Percentiles rank a stretch among this genome's conserved stretches.
phyloP scores from a whole-genome alignment of 129 eudicot genomes.

The Helichrysum umbraculigerum region DNA sequence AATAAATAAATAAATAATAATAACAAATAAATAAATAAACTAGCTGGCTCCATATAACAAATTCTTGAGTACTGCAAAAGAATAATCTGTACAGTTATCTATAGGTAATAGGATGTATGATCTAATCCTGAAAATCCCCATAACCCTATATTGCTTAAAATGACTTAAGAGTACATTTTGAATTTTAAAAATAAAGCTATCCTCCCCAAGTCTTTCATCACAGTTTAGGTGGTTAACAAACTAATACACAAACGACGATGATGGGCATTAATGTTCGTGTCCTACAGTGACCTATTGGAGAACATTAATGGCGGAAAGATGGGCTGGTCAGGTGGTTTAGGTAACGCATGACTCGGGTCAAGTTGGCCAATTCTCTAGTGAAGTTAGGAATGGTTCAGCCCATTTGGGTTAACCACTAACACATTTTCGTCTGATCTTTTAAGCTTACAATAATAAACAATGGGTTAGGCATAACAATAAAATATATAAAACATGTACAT shows the following conservation, averaged over 20 bases:
- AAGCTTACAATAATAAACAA: too few relatives aligned
- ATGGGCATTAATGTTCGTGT: not conserved
- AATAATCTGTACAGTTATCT: not conserved
- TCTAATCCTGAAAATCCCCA: too few relatives aligned
- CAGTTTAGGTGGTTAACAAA: not conserved
- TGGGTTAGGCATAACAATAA: too few relatives aligned
- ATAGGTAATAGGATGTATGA: not conserved
- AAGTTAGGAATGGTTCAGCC: too few relatives aligned
- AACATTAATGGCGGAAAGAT: not conserved
- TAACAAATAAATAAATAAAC: too few relatives aligned
- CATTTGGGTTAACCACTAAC: too few relatives aligned
- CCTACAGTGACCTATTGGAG: not conserved
- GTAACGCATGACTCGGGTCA: too few relatives aligned
- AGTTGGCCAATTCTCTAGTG: too few relatives aligned
- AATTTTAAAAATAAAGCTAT: too few relatives aligned
- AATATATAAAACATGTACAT: too few relatives aligned
- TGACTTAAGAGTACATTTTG: not conserved
- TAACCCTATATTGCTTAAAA: not conserved
- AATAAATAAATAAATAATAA: too few relatives aligned
- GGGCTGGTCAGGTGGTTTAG: not conserved
- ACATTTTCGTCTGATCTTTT: too few relatives aligned
- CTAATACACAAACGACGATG: not conserved
- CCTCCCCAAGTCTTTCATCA: not conserved
- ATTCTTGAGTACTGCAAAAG: not conserved
- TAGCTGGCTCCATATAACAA: not conserved